A percentile compares a stretch with the other conserved stretches of the same genome.
Evolutionary conservation across 495 filamentous ascomycete species (phyloP).

Genomic region (Thermothielavioides terrestris): DNA sequence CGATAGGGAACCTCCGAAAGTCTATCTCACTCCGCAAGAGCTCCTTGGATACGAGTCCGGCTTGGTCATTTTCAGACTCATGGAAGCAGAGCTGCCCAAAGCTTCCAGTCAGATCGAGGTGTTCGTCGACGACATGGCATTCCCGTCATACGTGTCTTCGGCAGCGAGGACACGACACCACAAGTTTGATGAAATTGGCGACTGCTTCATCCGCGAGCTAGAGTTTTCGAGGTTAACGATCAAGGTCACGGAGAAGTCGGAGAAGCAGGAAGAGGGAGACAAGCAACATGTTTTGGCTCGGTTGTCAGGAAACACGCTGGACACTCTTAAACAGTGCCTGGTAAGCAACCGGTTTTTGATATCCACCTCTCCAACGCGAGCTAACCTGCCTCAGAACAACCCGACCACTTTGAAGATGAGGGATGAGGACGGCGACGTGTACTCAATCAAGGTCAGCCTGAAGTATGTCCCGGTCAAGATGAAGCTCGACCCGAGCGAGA

Average conservation of each 20-base stretch:
- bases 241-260: conserved; percentile 64
- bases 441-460: conserved; percentile 78
- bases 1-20: conserved; percentile 57
- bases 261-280: conserved; percentile 61
- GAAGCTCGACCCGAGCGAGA: conserved; percentile 86
- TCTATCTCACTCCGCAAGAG: conserved; percentile 69
- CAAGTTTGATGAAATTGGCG: conserved; percentile 81
- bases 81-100: conserved; percentile 74
- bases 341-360: conserved; percentile 40
- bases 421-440: conserved; percentile 63
- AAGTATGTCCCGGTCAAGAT: conserved; percentile 93
- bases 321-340: conserved; percentile 77
- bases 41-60: conserved; percentile 80
- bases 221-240: conserved; percentile 91
- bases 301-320: conserved; percentile 72
- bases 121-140: conserved; percentile 88
- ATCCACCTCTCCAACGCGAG: not conserved
- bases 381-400: conserved; percentile 55
- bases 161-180: conserved; percentile 56
- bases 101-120: conserved; percentile 75
- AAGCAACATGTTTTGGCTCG: conserved; percentile 70
- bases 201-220: conserved; percentile 91
- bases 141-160: conserved; percentile 76
- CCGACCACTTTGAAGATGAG: conserved; percentile 73
- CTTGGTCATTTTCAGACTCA: conserved; percentile 86